Evolutionary conservation across 768 basidiomycete genomes (phyloP).

Genomic region (Suillus decipiens): DNA sequence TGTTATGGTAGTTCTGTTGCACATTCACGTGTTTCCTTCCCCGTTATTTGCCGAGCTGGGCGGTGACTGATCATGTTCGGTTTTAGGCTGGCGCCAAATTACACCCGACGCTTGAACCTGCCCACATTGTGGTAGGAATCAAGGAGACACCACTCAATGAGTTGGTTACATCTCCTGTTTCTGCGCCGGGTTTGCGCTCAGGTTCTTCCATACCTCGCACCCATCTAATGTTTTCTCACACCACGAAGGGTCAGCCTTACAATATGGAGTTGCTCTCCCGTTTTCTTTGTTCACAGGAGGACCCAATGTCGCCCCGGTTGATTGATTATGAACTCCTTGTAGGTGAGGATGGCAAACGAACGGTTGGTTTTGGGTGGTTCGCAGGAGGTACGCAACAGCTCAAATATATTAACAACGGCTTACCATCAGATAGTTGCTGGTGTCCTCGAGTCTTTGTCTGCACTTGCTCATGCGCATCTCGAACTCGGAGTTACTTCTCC

Average conservation of each 20-base stretch:
- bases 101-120: slow-evolving; percentile 52
- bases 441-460: slow-evolving; percentile 75
- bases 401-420: background rate
- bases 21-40: background rate
- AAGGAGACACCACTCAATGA: slow-evolving; percentile 80
- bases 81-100: slow-evolving; percentile 77
- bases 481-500: slow-evolving; percentile 80
- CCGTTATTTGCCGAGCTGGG: background rate
- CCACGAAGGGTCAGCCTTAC: slow-evolving; percentile 83
- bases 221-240: slow-evolving; percentile 92
- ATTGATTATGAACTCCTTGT: slow-evolving; percentile 89
- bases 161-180: slow-evolving; percentile 49
- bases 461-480: slow-evolving; percentile 78
- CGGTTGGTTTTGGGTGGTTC: slow-evolving; percentile 90
- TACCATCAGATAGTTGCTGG: slow-evolving; percentile 63
- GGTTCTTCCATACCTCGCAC: slow-evolving; percentile 49
- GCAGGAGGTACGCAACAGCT: slow-evolving; percentile 67
- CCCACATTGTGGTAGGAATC: slow-evolving; percentile 83
- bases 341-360: slow-evolving; percentile 61
- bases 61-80: background rate
- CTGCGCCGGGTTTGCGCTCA: slow-evolving; percentile 11
- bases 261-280: slow-evolving; percentile 77
- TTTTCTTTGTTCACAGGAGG: slow-evolving; percentile 46
- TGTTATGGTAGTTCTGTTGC: slow-evolving; percentile 1
- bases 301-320: slow-evolving; percentile 43